Evolutionary conservation across 352 stramenopile genomes (phyloP).

Genomic region (Phytophthora pseudosyringae): DNA sequence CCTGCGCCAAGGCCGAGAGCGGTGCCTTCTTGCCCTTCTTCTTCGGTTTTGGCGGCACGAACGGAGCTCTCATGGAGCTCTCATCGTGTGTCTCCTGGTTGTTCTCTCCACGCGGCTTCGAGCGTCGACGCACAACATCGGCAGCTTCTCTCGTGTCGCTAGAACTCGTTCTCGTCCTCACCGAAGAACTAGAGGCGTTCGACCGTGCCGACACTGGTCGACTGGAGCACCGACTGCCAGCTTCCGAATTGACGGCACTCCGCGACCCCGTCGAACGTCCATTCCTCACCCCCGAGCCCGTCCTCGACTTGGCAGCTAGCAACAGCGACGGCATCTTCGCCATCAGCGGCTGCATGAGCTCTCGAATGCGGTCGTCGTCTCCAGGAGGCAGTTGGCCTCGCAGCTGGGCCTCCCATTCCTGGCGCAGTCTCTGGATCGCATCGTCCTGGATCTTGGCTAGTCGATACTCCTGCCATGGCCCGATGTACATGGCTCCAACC

Average conservation of each 20-base stretch:
- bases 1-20: conserved; percentile 55
- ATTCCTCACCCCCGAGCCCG: conserved; percentile 11
- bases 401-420: conserved; percentile 72
- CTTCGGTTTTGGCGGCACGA: conserved; percentile 33
- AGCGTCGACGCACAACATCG: conserved; percentile 4
- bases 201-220: conserved; percentile 29
- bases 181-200: conserved; percentile 26
- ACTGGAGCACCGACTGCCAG: conserved; percentile 32
- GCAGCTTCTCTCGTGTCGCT: conserved; percentile 4
- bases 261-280: neutral
- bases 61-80: neutral
- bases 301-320: conserved; percentile 50
- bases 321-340: conserved; percentile 73
- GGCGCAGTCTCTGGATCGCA: conserved; percentile 67
- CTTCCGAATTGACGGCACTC: conserved; percentile 14
- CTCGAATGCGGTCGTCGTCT: conserved; percentile 66
- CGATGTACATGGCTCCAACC: conserved; percentile 76
- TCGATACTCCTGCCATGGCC: conserved; percentile 86
- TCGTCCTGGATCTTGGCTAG: conserved; percentile 87
- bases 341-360: conserved; percentile 82
- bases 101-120: conserved; percentile 26
- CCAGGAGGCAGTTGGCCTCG: conserved; percentile 50
- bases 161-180: conserved; percentile 11
- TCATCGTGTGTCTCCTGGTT: conserved; percentile 57
- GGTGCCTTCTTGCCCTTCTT: conserved; percentile 45